Evolutionary conservation across 208 protist species (phyloP).

Genomic region (Lotmaria passim): DNA sequence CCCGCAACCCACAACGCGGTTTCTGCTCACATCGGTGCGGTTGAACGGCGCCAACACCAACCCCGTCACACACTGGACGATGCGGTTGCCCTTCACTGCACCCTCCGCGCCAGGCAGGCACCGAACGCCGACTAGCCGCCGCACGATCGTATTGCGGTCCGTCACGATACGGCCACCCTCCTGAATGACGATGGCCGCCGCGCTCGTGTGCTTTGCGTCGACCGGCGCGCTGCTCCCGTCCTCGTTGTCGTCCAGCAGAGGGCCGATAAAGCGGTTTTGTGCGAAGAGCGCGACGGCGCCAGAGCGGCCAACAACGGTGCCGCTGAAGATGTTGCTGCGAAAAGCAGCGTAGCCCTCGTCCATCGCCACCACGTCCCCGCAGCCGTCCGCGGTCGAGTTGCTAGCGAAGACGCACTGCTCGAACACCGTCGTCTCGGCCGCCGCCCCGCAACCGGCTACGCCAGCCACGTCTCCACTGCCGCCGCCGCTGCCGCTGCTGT

Average conservation of each 20-base stretch:
- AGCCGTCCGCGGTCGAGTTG: constrained; percentile 43
- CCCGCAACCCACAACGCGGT: constrained; percentile 52
- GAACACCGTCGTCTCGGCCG: constrained; percentile 41
- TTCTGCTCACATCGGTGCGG: constrained; percentile 54
- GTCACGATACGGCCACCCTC: constrained; percentile 45
- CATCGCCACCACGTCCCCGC: constrained; percentile 70
- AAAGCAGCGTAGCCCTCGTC: constrained; percentile 62
- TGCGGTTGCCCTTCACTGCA: constrained; percentile 43
- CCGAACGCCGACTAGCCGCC: constrained; percentile 46
- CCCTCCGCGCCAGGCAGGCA: constrained; percentile 56
- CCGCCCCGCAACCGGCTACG: neutral
- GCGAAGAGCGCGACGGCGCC: constrained; percentile 52
- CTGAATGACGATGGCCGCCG: constrained; percentile 46
- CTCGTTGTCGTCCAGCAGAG: neutral
- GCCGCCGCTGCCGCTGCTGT: constrained; percentile 1
- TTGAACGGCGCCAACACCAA: constrained; percentile 60
- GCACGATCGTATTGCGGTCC: constrained; percentile 58
- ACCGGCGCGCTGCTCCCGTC: neutral
- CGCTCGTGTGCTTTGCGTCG: constrained; percentile 8
- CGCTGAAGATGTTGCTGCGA: constrained; percentile 65
- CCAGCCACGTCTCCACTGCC: neutral
- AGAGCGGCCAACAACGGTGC: constrained; percentile 65
- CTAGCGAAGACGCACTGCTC: constrained; percentile 66
- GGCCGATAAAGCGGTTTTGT: constrained; percentile 56
- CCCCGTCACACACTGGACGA: constrained; percentile 50